Base-by-base conservation (phyloP, 2,329 filamentous ascomycete species). In the Fusarium nodosum region DNA sequence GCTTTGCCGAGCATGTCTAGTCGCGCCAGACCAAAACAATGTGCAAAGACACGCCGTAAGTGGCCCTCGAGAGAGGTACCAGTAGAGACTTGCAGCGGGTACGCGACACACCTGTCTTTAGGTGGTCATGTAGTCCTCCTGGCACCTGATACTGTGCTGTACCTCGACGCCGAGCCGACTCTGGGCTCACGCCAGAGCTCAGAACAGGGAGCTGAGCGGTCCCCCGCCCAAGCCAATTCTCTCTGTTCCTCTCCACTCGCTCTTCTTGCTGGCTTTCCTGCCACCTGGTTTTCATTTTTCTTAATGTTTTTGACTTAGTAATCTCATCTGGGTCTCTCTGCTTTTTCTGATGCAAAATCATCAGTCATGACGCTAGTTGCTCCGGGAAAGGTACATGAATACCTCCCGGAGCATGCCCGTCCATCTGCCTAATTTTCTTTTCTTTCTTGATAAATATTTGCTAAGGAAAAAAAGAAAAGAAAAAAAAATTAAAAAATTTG, bases 81-180 rank as follows among this genome's bases (percentile, higher is more conserved):
- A 68, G 70, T 59, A 76, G 76, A 64, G 77, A 79, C 76, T 77
- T 79, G 51, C 69, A 73, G 77, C 77, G 77, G 76, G 75, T 78
- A 78, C 76, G 74, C 74, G 73, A 78, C 77, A 77, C 77, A 78
- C 77, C 75, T 77, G 73, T 60, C 62, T 72, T 73, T 76, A 65
- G 74, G 69, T 75, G 74, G 73, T 73, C 70, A 76, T 74, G 76
- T 77, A 76, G 76, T 71, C 73, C 67, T 74, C 69, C 70, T 72
- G 57, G 58, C 69, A 68, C 66, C 74, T 78, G 75, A 78, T 79
- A 79, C 78, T 79, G 78, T 79, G 78, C 75, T 77, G 74, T 79
- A 79, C 77, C 65, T 78, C 60, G 65, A 59, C 47, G 57, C 55
- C 52, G 56, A 54, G 61, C 57, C 56, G 42, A 59, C 47, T 66